Evolutionary conservation across 441 rosid species (phyloP).

Genomic region (Flueggea neowawraea): DNA sequence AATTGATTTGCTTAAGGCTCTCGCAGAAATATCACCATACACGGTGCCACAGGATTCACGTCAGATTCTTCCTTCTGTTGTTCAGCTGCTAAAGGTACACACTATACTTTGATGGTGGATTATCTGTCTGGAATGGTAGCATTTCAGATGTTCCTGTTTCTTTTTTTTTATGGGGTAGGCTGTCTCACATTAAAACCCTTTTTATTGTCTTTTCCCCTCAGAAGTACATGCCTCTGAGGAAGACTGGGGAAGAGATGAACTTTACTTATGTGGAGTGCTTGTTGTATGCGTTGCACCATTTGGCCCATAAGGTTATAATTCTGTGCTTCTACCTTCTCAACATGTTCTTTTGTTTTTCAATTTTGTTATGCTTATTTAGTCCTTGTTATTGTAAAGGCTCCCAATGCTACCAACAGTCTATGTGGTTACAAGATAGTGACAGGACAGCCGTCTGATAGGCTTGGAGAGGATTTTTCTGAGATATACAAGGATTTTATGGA

Average conservation of each 20-base stretch:
- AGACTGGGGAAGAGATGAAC: slow-evolving; percentile 93
- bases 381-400: slow-evolving; percentile 55
- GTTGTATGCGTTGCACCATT: slow-evolving; percentile 81
- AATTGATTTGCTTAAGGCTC: slow-evolving; percentile 92
- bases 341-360: neutral
- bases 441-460: slow-evolving; percentile 99
- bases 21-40: slow-evolving; percentile 90
- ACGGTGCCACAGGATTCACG: slow-evolving; percentile 90
- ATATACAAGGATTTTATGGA: slow-evolving; percentile 77
- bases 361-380: slow-evolving; percentile 22
- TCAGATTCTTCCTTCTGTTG: slow-evolving; percentile 88
- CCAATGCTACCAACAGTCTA: slow-evolving; percentile 91
- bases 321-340: slow-evolving; percentile 8
- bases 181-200: neutral
- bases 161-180: neutral
- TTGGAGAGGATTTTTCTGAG: slow-evolving; percentile 98
- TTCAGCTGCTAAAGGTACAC: slow-evolving; percentile 77
- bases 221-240: slow-evolving; percentile 92
- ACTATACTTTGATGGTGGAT: neutral
- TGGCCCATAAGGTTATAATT: slow-evolving; percentile 65
- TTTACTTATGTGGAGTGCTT: slow-evolving; percentile 93
- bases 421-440: slow-evolving; percentile 98
- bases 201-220: slow-evolving; percentile 28
- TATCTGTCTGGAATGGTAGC: neutral
- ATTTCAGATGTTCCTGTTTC: neutral